Percentiles rank a stretch among this genome's conserved stretches.
phyloP scores from a whole-genome alignment of 805 yeast species.

The Kuraishia capsulata region DNA sequence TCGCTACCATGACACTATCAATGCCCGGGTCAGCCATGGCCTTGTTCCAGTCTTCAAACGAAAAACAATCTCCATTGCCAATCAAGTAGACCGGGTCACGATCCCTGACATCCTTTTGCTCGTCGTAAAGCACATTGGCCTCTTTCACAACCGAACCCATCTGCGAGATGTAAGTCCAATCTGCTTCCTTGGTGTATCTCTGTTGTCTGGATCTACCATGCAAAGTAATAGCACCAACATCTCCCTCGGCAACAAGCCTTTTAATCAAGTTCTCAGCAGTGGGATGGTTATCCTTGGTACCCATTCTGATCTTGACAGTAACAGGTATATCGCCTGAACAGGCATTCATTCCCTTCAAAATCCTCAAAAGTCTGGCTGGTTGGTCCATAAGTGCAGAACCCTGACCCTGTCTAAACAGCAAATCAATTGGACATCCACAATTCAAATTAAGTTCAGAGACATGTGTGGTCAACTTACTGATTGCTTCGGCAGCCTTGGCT shows the following conservation, averaged over 20 bases:
- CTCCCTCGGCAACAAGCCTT: conserved; percentile 67
- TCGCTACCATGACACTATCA: conserved; percentile 94
- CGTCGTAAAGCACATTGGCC: conserved; percentile 43
- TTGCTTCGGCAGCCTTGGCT: conserved; percentile 80
- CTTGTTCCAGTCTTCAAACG: conserved; percentile 80
- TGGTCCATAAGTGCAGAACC: conserved; percentile 91
- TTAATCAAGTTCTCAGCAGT: conserved; percentile 75
- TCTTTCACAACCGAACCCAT: conserved; percentile 63
- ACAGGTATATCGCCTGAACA: conserved; percentile 86
- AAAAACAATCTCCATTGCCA: conserved; percentile 92
- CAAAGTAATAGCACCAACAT: conserved; percentile 82
- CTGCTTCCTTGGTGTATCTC: conserved; percentile 83
- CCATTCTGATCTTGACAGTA: conserved; percentile 88
- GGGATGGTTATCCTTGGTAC: conserved; percentile 76
- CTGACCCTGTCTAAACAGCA: conserved; percentile 89
- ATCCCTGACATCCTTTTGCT: conserved; percentile 51
- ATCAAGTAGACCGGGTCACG: conserved; percentile 66
- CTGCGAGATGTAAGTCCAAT: conserved; percentile 82
- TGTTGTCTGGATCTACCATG: conserved; percentile 98
- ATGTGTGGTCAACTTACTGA: conserved; percentile 44
- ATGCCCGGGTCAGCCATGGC: conserved; percentile 59
- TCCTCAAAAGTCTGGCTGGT: conserved; percentile 70
- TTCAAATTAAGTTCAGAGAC: conserved; percentile 85
- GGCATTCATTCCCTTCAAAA: conserved; percentile 82
- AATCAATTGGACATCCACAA: conserved; percentile 96